These are phyloP conservation scores for Rosellinia necatrix DNA, from an alignment of 2,329 filamentous ascomycete genomes.

Conservation along the genomic window DNA sequence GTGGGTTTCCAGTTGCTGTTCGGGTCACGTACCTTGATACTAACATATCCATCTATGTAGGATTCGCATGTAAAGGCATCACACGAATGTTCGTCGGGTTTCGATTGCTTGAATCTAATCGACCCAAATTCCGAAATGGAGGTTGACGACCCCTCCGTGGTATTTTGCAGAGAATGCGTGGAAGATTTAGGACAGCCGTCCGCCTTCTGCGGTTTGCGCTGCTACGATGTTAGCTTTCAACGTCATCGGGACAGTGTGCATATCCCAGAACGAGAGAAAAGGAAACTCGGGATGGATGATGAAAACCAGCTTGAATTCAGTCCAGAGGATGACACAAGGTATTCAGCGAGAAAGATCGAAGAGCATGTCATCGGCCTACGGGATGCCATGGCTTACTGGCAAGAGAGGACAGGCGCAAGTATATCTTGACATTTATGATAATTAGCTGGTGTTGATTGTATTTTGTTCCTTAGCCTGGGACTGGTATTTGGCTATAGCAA, in stretches of 20 bases:
- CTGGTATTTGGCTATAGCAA: not conserved
- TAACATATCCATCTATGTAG: constrained; percentile 41
- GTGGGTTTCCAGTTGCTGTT: constrained; percentile 44
- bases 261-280: constrained; percentile 36
- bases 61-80: constrained; percentile 44
- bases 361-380: constrained; percentile 36
- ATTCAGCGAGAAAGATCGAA: constrained; percentile 37
- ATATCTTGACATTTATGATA: not conserved
- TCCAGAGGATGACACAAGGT: constrained; percentile 32
- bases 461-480: not conserved
- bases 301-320: constrained; percentile 35
- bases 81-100: constrained; percentile 49
- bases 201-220: constrained; percentile 49
- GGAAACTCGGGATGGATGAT: constrained; percentile 35
- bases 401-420: constrained; percentile 23
- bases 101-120: constrained; percentile 45
- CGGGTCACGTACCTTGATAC: constrained; percentile 10
- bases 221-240: constrained; percentile 49
- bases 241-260: constrained; percentile 46
- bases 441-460: not conserved
- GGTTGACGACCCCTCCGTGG: constrained; percentile 35
- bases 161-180: constrained; percentile 51
- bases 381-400: constrained; percentile 35
- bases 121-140: constrained; percentile 49
- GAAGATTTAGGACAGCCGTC: constrained; percentile 42